Evolutionary conservation across 306 rosid genomes (phyloP).

Genomic region (Cucurbita maxima): DNA sequence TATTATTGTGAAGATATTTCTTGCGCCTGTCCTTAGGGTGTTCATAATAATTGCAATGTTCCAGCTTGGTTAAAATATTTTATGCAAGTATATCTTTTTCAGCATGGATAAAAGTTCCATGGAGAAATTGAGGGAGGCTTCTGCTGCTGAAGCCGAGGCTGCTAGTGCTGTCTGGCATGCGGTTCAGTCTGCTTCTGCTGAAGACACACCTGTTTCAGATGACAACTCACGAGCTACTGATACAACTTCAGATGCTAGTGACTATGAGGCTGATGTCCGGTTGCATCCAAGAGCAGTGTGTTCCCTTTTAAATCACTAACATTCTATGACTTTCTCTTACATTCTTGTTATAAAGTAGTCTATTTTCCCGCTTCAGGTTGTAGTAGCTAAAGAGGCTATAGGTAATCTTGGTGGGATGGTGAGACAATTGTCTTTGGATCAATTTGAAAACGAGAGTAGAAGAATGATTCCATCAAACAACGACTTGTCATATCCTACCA

Average conservation of each 20-base stretch:
- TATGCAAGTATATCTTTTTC: conserved; percentile 13
- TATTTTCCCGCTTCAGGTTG: conserved; percentile 53
- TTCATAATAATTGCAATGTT: neutral
- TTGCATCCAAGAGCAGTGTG: conserved; percentile 99
- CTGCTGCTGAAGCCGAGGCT: conserved; percentile 99
- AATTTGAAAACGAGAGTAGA: conserved; percentile 98
- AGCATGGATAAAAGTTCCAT: conserved; percentile 72
- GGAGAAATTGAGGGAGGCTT: conserved; percentile 97
- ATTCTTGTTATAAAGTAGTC: conserved; percentile 12
- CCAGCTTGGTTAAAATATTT: neutral
- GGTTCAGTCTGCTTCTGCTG: conserved; percentile 47
- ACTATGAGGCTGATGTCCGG: conserved; percentile 85
- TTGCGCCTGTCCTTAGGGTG: neutral
- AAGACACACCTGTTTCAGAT: conserved; percentile 71
- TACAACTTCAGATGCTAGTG: conserved; percentile 86
- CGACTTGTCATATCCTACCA: conserved; percentile 56
- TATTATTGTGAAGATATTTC: conserved; percentile 16
- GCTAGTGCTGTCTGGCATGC: conserved; percentile 97
- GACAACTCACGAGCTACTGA: conserved; percentile 75
- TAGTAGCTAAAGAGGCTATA: conserved; percentile 94
- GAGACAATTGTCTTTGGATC: conserved; percentile 93
- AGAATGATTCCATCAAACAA: conserved; percentile 85
- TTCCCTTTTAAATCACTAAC: conserved; percentile 12
- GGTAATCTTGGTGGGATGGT: conserved; percentile 98
- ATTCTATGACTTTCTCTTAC: neutral